Evolutionary conservation across 2,329 filamentous ascomycete genomes (phyloP).

Genomic region (Gaeumannomyces sp.): DNA sequence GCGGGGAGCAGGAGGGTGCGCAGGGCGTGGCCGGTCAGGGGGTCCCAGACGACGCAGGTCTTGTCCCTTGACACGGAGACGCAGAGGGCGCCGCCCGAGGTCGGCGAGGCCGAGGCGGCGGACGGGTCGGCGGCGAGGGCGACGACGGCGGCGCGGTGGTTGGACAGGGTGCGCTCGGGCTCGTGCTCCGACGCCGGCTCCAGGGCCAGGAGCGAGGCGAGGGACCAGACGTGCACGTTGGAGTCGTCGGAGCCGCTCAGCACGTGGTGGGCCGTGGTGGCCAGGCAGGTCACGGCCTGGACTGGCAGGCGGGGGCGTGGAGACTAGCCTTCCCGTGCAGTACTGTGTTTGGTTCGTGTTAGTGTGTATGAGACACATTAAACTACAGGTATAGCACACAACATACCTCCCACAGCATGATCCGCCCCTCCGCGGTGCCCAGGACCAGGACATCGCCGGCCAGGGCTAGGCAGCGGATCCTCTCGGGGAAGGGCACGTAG

Average conservation of each 20-base stretch:
- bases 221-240: slow-evolving; percentile 86
- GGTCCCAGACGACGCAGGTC: slow-evolving; percentile 90
- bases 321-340: slow-evolving; percentile 68
- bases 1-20: slow-evolving; percentile 75
- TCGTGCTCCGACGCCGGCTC: slow-evolving; percentile 50
- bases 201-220: slow-evolving; percentile 64
- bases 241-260: slow-evolving; percentile 79
- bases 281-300: slow-evolving; percentile 71
- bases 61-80: slow-evolving; percentile 81
- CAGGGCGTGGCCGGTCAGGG: slow-evolving; percentile 67
- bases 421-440: slow-evolving; percentile 76
- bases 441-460: slow-evolving; percentile 67
- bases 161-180: slow-evolving; percentile 70
- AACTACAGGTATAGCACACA: no score
- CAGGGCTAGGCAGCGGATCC: slow-evolving; percentile 71
- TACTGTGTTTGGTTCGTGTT: slow-evolving; percentile 43
- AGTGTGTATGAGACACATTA: no score
- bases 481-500: slow-evolving; percentile 79
- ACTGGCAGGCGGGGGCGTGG: slow-evolving; percentile 74
- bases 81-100: slow-evolving; percentile 46
- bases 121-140: slow-evolving; percentile 54
- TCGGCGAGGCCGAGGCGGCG: background rate
- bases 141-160: slow-evolving; percentile 70
- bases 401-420: slow-evolving; percentile 87
- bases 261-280: slow-evolving; percentile 64